A percentile compares a stretch with the other conserved stretches of the same genome.
Conservation (phyloP, 768 basidiomycete genomes). For the Pleurotus djamor region DNA sequence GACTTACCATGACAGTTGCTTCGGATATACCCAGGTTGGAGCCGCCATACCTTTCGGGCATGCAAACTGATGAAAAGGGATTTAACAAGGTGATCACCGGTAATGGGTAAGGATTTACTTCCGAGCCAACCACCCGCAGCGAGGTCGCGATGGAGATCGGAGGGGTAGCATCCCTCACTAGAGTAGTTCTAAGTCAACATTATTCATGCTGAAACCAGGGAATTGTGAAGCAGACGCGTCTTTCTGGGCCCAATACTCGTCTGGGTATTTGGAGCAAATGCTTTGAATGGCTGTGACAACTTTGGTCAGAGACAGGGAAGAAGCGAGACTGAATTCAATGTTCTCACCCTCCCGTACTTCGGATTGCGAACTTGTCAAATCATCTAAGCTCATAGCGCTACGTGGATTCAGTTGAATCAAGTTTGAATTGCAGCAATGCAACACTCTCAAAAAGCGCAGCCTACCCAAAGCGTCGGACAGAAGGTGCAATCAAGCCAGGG, state of each 20-base stretch:
- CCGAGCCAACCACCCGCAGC: conserved; percentile 5
- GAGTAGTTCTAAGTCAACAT: background rate
- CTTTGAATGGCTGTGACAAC: background rate
- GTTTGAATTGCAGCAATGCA: too few relatives aligned
- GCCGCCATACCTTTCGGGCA: conserved; percentile 13
- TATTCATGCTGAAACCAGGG: background rate
- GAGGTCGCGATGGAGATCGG: conserved; percentile 1
- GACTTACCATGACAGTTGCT: conserved; percentile 14
- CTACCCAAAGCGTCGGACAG: background rate
- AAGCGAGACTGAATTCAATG: background rate
- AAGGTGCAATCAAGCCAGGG: too few relatives aligned
- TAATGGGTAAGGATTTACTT: background rate
- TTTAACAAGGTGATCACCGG: background rate
- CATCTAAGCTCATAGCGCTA: conserved; percentile 3
- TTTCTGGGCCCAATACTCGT: conserved; percentile 5
- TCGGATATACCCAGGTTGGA: conserved; percentile 14
- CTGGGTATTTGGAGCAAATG: conserved; percentile 3
- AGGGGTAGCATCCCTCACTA: conserved; percentile 5
- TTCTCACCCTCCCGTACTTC: conserved; percentile 1
- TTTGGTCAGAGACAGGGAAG: background rate
- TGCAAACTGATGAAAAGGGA: background rate
- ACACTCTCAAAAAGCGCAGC: background rate
- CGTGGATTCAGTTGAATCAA: too few relatives aligned
- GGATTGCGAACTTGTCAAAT: background rate
- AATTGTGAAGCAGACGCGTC: background rate